Evolutionary conservation across 2,329 filamentous ascomycete genomes (phyloP).

Genomic region (Sporothrix mexicana): DNA sequence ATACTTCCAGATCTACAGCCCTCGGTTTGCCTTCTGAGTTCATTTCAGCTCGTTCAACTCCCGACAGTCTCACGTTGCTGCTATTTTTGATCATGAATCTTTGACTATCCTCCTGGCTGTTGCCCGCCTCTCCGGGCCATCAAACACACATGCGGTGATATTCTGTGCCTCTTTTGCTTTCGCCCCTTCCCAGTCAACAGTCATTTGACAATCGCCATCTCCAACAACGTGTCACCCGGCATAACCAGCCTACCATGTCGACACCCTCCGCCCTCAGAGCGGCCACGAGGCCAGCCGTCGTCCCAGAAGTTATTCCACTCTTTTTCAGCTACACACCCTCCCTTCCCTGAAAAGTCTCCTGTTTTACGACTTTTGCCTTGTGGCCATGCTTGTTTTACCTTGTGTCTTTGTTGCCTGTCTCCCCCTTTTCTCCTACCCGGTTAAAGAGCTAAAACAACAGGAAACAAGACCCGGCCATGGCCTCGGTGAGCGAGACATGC

Average conservation of each 20-base stretch:
- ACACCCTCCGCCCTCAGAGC: background rate
- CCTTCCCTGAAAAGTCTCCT: background rate
- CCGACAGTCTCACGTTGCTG: too few species aligned
- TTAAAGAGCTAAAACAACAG: background rate
- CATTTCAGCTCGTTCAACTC: too few species aligned
- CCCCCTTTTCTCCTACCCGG: background rate
- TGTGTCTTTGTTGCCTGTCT: background rate
- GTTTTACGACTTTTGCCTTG: background rate
- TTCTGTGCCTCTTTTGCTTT: background rate
- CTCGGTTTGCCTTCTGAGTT: too few species aligned
- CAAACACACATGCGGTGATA: background rate
- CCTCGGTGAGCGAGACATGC: background rate
- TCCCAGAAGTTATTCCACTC: background rate
- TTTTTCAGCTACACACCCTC: background rate
- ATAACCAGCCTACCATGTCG: background rate
- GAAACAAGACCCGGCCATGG: background rate
- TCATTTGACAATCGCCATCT: background rate
- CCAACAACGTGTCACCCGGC: background rate
- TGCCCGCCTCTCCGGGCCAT: background rate
- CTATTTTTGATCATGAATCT: background rate
- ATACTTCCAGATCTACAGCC: too few species aligned
- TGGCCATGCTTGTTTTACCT: background rate
- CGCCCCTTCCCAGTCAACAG: background rate
- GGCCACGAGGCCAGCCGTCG: background rate
- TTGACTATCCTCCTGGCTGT: background rate